Conservation (phyloP, 495 filamentous ascomycete species). For the Penicillium subrubescens region DNA sequence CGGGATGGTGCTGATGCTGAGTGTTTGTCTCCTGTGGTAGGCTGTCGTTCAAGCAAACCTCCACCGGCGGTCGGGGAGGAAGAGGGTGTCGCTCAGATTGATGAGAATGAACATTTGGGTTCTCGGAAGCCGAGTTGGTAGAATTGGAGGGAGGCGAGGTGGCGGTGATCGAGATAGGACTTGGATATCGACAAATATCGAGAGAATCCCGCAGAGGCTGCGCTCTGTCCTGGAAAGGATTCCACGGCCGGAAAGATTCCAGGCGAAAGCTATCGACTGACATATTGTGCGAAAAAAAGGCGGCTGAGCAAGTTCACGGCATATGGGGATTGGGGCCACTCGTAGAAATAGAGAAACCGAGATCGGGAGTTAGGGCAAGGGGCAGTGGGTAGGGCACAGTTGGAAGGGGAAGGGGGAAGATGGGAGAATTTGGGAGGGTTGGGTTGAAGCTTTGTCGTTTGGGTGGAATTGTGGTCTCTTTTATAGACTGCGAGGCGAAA, state of each 20-base stretch:
- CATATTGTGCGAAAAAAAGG: slow-evolving; percentile 9
- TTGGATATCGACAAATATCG: slow-evolving; percentile 19
- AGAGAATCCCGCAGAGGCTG: slow-evolving; percentile 9
- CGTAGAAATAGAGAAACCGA: not conserved
- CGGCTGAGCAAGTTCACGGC: not conserved
- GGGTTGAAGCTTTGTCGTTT: not conserved
- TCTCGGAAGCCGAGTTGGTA: not conserved
- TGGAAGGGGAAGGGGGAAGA: not conserved
- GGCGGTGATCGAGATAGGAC: slow-evolving; percentile 19
- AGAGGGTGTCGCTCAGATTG: slow-evolving; percentile 9
- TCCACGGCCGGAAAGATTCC: slow-evolving; percentile 22
- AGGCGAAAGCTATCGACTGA: slow-evolving; percentile 14
- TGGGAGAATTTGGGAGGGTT: not conserved
- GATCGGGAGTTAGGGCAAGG: not conserved
- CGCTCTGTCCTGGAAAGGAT: slow-evolving; percentile 16
- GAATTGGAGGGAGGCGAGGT: slow-evolving; percentile 13
- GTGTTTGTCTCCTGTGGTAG: not conserved
- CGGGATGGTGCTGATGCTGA: not conserved
- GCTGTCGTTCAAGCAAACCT: slow-evolving; percentile 9
- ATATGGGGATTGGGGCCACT: not conserved
- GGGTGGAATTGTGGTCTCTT: slow-evolving; percentile 5
- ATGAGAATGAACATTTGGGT: not conserved
- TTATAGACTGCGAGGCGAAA: slow-evolving; percentile 8
- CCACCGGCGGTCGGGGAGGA: slow-evolving; percentile 10
- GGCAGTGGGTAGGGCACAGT: not conserved